phyloP scores from a whole-genome alignment of 192 early-diverging fungal species.

The Coemansia sp. region DNA sequence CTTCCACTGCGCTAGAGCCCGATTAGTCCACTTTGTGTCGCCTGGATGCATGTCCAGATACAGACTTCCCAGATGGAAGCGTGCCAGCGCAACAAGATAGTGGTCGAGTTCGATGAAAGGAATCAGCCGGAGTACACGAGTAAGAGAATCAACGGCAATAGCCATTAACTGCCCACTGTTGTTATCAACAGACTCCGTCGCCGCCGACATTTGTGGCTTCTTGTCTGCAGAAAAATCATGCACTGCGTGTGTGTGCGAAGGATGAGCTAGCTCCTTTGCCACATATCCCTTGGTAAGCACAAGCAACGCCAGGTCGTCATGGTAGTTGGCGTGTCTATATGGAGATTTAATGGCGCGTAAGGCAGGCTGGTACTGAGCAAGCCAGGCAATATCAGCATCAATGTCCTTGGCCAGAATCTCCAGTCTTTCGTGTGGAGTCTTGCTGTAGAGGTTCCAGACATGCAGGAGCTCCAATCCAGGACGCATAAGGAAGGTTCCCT shows the following conservation, averaged over 20 bases:
- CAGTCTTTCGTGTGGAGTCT: conserved; percentile 61
- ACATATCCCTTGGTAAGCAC: conserved; percentile 69
- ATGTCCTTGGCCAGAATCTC: conserved; percentile 47
- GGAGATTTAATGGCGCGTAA: conserved; percentile 30
- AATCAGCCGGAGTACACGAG: conserved; percentile 57
- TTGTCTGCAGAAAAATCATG: conserved; percentile 13
- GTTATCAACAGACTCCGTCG: background rate
- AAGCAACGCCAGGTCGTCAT: conserved; percentile 78
- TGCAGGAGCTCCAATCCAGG: conserved; percentile 78
- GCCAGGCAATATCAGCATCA: conserved; percentile 47
- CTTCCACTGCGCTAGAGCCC: conserved; percentile 56
- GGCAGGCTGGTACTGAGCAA: conserved; percentile 39
- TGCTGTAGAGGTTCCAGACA: conserved; percentile 70
- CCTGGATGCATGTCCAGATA: conserved; percentile 47
- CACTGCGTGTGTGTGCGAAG: conserved; percentile 41
- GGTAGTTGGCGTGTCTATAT: conserved; percentile 54
- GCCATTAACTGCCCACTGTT: background rate
- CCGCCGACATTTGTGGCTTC: background rate
- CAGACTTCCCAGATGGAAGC: conserved; percentile 63
- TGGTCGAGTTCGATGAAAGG: conserved; percentile 65
- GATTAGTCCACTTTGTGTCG: conserved; percentile 24
- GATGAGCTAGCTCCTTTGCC: conserved; percentile 61
- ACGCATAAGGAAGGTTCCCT: conserved; percentile 68
- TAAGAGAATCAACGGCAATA: conserved; percentile 24
- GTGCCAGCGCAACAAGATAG: conserved; percentile 59